Evolutionary conservation across 768 basidiomycete species (phyloP).

Genomic region (Termitomyces heimii): DNA sequence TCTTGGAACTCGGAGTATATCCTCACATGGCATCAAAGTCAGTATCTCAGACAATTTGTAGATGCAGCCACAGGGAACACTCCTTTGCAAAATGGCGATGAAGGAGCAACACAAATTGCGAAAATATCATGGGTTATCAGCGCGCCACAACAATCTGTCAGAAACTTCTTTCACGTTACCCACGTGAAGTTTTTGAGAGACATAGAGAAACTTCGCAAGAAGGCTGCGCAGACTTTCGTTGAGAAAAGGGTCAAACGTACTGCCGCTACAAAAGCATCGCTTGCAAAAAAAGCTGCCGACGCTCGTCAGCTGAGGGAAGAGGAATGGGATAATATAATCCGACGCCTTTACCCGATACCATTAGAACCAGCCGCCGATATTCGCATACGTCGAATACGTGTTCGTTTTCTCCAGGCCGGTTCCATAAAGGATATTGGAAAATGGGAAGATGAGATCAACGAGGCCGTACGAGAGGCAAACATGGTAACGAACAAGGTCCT

Average conservation of each 20-base stretch:
- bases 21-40: conserved; percentile 62
- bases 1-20: conserved; percentile 62
- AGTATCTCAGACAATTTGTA: conserved; percentile 52
- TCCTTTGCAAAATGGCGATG: conserved; percentile 44
- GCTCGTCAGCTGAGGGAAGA: conserved; percentile 51
- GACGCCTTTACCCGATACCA: conserved; percentile 46
- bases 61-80: conserved; percentile 35
- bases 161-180: conserved; percentile 35
- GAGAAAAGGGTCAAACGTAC: conserved; percentile 28
- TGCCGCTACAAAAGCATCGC: conserved; percentile 41
- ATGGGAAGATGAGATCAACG: conserved; percentile 60
- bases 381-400: conserved; percentile 50
- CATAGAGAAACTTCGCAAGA: conserved; percentile 35
- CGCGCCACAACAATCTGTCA: conserved; percentile 46
- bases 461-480: conserved; percentile 51
- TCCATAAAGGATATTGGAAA: conserved; percentile 39
- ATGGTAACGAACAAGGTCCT: conserved; percentile 40
- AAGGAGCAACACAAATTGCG: conserved; percentile 29
- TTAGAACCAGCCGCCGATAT: conserved; percentile 40
- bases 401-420: conserved; percentile 54
- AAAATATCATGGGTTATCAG: conserved; percentile 49
- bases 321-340: conserved; percentile 60
- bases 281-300: conserved; percentile 63
- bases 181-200: conserved; percentile 34
- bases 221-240: conserved; percentile 24